A percentile compares a stretch with the other conserved stretches of the same genome.
These are phyloP conservation scores for Huntiella moniliformis DNA, from an alignment of 2,329 filamentous ascomycete species.

Conservation along the genomic window DNA sequence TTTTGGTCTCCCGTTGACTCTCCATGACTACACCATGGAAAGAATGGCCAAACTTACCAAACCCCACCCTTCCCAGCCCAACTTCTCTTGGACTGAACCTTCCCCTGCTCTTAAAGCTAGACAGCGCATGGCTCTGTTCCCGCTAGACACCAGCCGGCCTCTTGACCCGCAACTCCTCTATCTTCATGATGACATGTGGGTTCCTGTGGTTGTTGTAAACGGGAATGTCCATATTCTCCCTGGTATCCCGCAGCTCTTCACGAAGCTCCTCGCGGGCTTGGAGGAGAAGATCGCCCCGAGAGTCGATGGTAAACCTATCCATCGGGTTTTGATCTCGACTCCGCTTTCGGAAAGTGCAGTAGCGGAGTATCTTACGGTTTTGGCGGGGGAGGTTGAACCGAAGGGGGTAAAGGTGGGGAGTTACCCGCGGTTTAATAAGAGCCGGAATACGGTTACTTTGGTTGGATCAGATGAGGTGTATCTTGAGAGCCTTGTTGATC, in stretches of 20 bases:
- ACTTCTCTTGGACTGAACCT: constrained; percentile 72
- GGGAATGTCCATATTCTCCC: constrained; percentile 87
- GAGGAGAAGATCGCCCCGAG: constrained; percentile 53
- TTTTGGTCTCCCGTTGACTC: constrained; percentile 55
- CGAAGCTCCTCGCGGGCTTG: constrained; percentile 57
- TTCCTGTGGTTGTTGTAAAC: constrained; percentile 75
- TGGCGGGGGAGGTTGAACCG: constrained; percentile 54
- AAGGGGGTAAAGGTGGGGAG: constrained; percentile 83
- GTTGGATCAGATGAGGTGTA: constrained; percentile 59
- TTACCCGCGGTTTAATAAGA: constrained; percentile 83
- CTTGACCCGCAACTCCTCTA: constrained; percentile 60
- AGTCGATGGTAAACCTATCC: constrained; percentile 53
- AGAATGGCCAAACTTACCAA: constrained; percentile 71
- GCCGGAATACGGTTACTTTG: constrained; percentile 73
- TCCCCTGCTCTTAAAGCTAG: constrained; percentile 63
- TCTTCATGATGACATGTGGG: constrained; percentile 67
- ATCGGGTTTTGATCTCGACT: constrained; percentile 67
- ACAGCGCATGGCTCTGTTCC: constrained; percentile 77
- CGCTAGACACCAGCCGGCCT: constrained; percentile 48
- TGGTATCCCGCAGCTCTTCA: constrained; percentile 69
- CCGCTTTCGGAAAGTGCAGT: constrained; percentile 73
- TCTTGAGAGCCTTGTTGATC: constrained; percentile 52
- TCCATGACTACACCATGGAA: constrained; percentile 58
- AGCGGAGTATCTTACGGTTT: constrained; percentile 61
- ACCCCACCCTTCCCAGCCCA: constrained; percentile 49